phyloP scores from a whole-genome alignment of 78 protist genomes.

The Bodo saltans region DNA sequence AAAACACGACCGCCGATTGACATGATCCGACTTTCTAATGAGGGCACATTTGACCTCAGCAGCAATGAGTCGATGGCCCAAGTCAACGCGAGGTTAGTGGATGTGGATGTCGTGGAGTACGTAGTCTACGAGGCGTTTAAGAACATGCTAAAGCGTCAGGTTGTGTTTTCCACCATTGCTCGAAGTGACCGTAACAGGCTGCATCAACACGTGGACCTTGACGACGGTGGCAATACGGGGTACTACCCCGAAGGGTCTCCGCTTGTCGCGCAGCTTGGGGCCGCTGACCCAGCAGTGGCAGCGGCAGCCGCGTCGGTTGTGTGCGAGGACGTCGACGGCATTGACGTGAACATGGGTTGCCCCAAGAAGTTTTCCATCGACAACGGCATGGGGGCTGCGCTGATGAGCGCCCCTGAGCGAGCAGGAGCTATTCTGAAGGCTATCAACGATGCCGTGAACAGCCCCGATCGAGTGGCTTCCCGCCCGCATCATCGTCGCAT shows the following conservation, averaged over 20 bases:
- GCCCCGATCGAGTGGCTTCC: no score
- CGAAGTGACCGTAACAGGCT: no score
- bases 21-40: no score
- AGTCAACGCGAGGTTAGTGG: no score
- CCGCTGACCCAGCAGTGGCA: constrained; percentile 28
- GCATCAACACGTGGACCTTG: no score
- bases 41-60: no score
- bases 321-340: constrained; percentile 50
- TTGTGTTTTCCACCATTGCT: constrained; percentile 1
- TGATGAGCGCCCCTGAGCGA: constrained; percentile 33
- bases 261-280: constrained; percentile 23
- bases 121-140: not conserved
- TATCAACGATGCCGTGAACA: not conserved
- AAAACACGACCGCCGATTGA: not conserved
- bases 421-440: not conserved
- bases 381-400: constrained; percentile 69
- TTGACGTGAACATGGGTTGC: constrained; percentile 81
- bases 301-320: constrained; percentile 10
- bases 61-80: no score
- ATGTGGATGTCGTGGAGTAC: constrained; percentile 7
- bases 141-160: not conserved
- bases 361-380: constrained; percentile 50
- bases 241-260: constrained; percentile 8
- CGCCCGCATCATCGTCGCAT: no score
- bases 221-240: not conserved